These are phyloP conservation scores for Glebionis coronaria DNA, from an alignment of 129 eudicot species.

Conservation along the genomic window DNA sequence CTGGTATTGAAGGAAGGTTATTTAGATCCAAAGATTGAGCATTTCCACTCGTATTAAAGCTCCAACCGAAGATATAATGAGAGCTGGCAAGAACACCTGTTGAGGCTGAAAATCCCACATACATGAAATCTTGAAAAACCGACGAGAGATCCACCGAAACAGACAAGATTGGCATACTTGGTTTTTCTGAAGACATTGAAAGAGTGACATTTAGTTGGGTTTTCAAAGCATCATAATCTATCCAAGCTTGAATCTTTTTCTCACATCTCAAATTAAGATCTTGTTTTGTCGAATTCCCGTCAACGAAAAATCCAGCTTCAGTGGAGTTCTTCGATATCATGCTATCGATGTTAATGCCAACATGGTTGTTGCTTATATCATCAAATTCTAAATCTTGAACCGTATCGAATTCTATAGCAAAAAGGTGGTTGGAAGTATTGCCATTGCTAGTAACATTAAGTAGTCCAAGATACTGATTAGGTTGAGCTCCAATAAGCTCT, in stretches of 20 bases:
- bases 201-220: conserved; percentile 48
- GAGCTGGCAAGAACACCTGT: conserved; percentile 82
- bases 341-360: conserved; percentile 63
- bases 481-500: conserved; percentile 53
- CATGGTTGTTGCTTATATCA: conserved; percentile 68
- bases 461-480: conserved; percentile 73
- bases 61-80: conserved; percentile 82
- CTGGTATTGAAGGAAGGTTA: conserved; percentile 50
- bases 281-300: conserved; percentile 43
- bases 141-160: conserved; percentile 53
- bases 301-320: conserved; percentile 42
- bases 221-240: conserved; percentile 60
- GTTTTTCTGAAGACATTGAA: conserved; percentile 49
- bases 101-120: conserved; percentile 78
- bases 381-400: conserved; percentile 62
- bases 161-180: conserved; percentile 46
- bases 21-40: conserved; percentile 57
- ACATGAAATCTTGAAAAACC: conserved; percentile 49
- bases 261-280: conserved; percentile 46
- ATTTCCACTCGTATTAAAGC: conserved; percentile 56
- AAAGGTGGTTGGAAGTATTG: conserved; percentile 59
- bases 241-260: conserved; percentile 63
- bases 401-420: conserved; percentile 77
- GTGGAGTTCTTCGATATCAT: conserved; percentile 55
- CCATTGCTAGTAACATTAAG: conserved; percentile 57